A percentile compares a stretch with the other conserved stretches of the same genome.
phyloP scores from a whole-genome alignment of 176 grass and related monocot species.

The Oryza meyeriana region DNA sequence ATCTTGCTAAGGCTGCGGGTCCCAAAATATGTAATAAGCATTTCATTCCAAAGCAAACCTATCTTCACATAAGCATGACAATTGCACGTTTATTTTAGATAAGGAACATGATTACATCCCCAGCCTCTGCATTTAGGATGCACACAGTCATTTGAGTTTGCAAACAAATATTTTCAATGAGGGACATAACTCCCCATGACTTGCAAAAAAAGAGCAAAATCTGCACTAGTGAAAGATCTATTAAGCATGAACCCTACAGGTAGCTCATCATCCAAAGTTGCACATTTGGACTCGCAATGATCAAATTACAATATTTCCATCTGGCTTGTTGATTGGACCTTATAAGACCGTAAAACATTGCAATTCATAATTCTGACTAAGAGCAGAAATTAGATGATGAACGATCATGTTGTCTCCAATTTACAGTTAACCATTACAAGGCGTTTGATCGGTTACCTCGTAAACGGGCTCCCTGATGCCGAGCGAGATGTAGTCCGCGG shows the following conservation, averaged over 20 bases:
- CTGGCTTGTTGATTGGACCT: background rate
- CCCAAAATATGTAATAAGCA: background rate
- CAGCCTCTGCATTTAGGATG: background rate
- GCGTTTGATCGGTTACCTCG: constrained; percentile 46
- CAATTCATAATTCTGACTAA: background rate
- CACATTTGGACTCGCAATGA: background rate
- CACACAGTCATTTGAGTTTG: background rate
- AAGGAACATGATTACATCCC: background rate
- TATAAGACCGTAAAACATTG: background rate
- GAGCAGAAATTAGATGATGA: background rate
- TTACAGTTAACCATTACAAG: background rate
- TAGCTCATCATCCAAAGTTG: background rate
- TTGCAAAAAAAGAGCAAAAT: background rate
- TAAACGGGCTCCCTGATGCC: constrained; percentile 89
- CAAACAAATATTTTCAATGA: background rate
- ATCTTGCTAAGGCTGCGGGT: background rate
- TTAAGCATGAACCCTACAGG: background rate
- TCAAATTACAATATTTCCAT: background rate
- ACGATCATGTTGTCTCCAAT: background rate
- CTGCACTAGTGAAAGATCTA: background rate
- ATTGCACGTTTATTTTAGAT: background rate
- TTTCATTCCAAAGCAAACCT: background rate
- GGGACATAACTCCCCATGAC: background rate
- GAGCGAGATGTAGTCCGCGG: constrained; percentile 68
- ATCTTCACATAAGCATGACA: background rate